Evolutionary conservation across 2,329 filamentous ascomycete genomes (phyloP).

Genomic region (Cladosporium sp.): DNA sequence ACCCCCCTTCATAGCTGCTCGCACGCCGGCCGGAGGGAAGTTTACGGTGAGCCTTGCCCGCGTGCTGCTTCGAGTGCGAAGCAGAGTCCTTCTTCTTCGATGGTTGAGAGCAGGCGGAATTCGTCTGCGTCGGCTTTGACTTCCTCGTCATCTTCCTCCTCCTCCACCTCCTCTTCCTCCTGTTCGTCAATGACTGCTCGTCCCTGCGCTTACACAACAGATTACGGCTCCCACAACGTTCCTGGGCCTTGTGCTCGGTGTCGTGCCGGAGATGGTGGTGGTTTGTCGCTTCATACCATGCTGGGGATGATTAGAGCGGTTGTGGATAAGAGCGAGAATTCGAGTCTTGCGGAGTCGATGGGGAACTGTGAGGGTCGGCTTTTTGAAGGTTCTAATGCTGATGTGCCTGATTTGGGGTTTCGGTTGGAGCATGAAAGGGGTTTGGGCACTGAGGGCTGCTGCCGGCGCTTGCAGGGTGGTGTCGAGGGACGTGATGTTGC

Average conservation of each 20-base stretch:
- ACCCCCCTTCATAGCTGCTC: slow-evolving; percentile 16
- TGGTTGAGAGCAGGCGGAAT: no score
- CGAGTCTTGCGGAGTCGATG: no score
- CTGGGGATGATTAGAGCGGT: neutral
- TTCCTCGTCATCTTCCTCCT: neutral
- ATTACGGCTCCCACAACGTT: slow-evolving; percentile 6
- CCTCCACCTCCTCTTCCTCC: no score
- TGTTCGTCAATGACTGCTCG: neutral
- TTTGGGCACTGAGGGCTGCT: neutral
- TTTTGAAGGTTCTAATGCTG: no score
- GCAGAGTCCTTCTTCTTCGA: no score
- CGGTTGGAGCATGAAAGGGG: no score
- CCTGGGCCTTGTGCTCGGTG: neutral
- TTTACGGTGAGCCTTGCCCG: slow-evolving; percentile 14
- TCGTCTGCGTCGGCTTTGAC: neutral
- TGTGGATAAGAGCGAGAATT: neutral
- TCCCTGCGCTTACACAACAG: neutral
- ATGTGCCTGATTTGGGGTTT: slow-evolving; percentile 1
- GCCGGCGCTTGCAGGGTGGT: neutral
- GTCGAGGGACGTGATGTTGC: neutral
- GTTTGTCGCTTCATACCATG: slow-evolving; percentile 1
- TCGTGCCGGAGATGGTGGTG: neutral
- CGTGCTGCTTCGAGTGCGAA: no score
- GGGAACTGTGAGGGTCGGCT: no score
- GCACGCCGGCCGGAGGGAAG: slow-evolving; percentile 7